Evolutionary conservation across 2,329 filamentous ascomycete genomes (phyloP).

Genomic region (Paraconiothyrium sp.): DNA sequence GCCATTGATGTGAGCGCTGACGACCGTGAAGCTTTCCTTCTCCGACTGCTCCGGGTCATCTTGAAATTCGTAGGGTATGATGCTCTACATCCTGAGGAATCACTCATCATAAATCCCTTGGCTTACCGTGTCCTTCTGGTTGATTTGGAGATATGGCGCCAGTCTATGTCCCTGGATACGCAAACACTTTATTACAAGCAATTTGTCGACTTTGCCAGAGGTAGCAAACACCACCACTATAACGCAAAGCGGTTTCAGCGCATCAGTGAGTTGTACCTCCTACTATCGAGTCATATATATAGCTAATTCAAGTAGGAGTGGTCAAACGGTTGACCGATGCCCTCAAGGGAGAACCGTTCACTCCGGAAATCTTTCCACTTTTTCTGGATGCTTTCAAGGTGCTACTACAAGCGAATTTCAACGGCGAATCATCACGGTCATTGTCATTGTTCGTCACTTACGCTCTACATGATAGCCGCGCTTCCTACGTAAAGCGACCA

Average conservation of each 20-base stretch:
- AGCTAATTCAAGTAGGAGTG: slow-evolving; percentile 68
- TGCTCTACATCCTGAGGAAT: slow-evolving; percentile 79
- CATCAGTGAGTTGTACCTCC: slow-evolving; percentile 76
- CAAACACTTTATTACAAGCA: slow-evolving; percentile 94
- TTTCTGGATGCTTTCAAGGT: slow-evolving; percentile 83
- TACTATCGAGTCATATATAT: not conserved
- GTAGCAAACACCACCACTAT: slow-evolving; percentile 91
- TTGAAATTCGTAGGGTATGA: slow-evolving; percentile 91
- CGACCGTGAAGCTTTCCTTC: slow-evolving; percentile 62
- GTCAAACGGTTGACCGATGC: slow-evolving; percentile 90
- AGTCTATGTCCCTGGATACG: slow-evolving; percentile 73
- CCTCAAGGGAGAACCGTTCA: slow-evolving; percentile 83
- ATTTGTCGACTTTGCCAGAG: slow-evolving; percentile 86
- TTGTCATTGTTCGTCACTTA: slow-evolving; percentile 94
- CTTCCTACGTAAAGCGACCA: slow-evolving; percentile 49
- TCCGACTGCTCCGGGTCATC: slow-evolving; percentile 76
- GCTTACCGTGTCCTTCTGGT: slow-evolving; percentile 92
- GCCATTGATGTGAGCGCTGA: slow-evolving; percentile 44
- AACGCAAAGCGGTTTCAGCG: slow-evolving; percentile 86
- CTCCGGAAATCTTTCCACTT: slow-evolving; percentile 74
- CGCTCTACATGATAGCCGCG: slow-evolving; percentile 74
- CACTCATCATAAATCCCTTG: slow-evolving; percentile 93
- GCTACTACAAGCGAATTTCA: slow-evolving; percentile 81
- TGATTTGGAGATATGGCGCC: slow-evolving; percentile 92
- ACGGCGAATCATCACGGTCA: slow-evolving; percentile 84